A percentile compares a stretch with the other conserved stretches of the same genome.
Evolutionary conservation across 1,284 basidiomycete species (phyloP).

Genomic region (Melampsora americana): DNA sequence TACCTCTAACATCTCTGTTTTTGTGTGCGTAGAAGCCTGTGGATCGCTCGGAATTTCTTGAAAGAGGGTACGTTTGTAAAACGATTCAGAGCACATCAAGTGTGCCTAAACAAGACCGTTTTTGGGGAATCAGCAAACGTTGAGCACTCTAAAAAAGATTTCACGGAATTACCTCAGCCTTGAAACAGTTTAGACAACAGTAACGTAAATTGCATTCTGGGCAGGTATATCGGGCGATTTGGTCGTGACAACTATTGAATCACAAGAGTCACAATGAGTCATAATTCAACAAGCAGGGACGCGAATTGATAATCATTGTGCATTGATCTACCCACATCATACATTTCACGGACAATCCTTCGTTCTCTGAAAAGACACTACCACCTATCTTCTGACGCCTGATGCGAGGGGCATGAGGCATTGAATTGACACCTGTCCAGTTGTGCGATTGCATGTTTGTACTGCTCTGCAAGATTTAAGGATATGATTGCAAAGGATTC

Average conservation of each 20-base stretch:
- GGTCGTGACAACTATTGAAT: constrained; percentile 16
- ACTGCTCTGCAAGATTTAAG: too few species aligned
- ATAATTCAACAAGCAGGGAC: neutral
- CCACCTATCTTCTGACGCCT: constrained; percentile 1
- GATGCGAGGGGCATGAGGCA: neutral
- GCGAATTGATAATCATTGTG: neutral
- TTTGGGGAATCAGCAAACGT: neutral
- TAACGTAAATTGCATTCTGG: constrained; percentile 32
- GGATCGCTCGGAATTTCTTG: constrained; percentile 9
- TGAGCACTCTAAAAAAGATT: neutral
- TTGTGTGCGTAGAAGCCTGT: neutral
- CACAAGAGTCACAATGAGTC: too few species aligned
- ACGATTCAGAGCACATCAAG: constrained; percentile 37
- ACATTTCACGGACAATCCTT: neutral
- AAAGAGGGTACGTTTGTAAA: constrained; percentile 20
- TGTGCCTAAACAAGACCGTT: constrained; percentile 4
- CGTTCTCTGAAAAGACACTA: neutral
- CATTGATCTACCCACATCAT: neutral
- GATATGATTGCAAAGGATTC: too few species aligned
- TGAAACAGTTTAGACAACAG: constrained; percentile 32
- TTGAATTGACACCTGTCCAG: neutral
- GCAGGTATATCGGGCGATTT: constrained; percentile 23
- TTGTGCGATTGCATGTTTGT: neutral
- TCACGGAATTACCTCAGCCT: constrained; percentile 5
- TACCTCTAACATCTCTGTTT: constrained; percentile 4